Evolutionary conservation across 495 filamentous ascomycete genomes (phyloP).

Genomic region (Margaritispora aquatica): DNA sequence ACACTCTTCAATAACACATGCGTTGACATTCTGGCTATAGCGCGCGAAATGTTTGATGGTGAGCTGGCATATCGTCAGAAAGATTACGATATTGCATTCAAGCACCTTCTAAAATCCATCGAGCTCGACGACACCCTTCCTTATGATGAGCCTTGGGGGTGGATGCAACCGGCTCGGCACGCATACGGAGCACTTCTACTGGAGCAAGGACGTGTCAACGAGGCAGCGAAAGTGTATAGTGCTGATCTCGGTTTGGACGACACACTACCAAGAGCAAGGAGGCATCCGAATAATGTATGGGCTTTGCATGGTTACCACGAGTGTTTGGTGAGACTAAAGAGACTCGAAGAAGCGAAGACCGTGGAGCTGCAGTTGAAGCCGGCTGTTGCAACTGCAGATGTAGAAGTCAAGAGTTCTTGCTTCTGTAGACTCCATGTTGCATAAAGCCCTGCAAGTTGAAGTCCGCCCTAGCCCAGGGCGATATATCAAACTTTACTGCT

Average conservation of each 20-base stretch:
- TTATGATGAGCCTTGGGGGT: slow-evolving; percentile 66
- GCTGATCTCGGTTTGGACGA: slow-evolving; percentile 56
- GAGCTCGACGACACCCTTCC: slow-evolving; percentile 47
- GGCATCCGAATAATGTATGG: slow-evolving; percentile 65
- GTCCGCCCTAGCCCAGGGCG: too few species aligned
- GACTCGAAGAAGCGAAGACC: slow-evolving; percentile 40
- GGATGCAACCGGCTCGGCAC: slow-evolving; percentile 64
- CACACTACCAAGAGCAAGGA: slow-evolving; percentile 47
- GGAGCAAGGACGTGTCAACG: slow-evolving; percentile 50
- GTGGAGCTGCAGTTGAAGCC: slow-evolving; percentile 42
- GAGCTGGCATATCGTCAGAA: slow-evolving; percentile 60
- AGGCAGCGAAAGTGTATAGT: slow-evolving; percentile 49
- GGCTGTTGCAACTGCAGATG: slow-evolving; percentile 49
- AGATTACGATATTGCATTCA: slow-evolving; percentile 48
- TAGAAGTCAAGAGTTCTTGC: slow-evolving; percentile 53
- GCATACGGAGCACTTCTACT: slow-evolving; percentile 57
- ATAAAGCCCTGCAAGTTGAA: too few species aligned
- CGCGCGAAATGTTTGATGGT: slow-evolving; percentile 58
- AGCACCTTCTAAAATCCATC: slow-evolving; percentile 45
- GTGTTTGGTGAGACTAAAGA: slow-evolving; percentile 47
- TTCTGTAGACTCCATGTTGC: slow-evolving; percentile 37
- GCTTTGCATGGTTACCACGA: slow-evolving; percentile 60
- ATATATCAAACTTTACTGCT: too few species aligned
- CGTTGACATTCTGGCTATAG: slow-evolving; percentile 51
- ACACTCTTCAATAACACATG: slow-evolving; percentile 62